Evolutionary conservation across 805 yeast species (phyloP), one percentile per base, ranked within the genome.

Genomic region (Starmerella sp.): DNA sequence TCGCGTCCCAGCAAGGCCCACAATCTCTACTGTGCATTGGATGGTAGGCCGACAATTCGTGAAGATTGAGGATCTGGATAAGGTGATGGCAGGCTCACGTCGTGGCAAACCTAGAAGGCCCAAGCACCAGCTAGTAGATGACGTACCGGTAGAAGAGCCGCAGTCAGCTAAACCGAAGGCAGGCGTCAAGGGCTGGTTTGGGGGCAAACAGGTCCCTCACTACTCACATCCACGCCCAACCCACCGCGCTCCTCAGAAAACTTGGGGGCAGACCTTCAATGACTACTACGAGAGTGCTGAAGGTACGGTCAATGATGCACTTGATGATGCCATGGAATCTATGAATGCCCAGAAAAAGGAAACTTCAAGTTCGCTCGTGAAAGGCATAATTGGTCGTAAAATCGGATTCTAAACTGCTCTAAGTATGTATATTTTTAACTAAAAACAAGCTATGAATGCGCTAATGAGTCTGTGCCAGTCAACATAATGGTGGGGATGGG

Each of bases 21-120:
- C 79, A 5, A 80, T 86, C 6, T 80, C 88, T 38, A 78, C 93
- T 0, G 73, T 86, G 45, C 91, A 84, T 67, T 86, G 96, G 93
- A 86, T 93, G 6, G 80, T 83, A 60, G 96, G 96, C 3, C 72
- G 84, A 0, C 79, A 80, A 17, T 75, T 76, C 57, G 76, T 83
- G n/a, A 71, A 81, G 2, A 67, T 77, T 28, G 74, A 76, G 1
- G 95, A 86, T 58, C 73, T 93, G 52, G 83, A 84, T 56, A 53
- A 64, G 11, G 65, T 87, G 45, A 75, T 91, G 39, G 86, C 85
- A 5, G 97, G 97, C 0, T 83, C 82, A 0, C 78, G 80, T 53
- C 76, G 95, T 59, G 80, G 83, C 46, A 71, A 75, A 22, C 74
- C 83, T 1, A 81, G 53, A 31, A 59, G 65, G 10, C 56, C 49